These are phyloP conservation scores for Syncephalastrum contaminatum DNA, from an alignment of 371 early-diverging fungal genomes.

Conservation along the genomic window DNA sequence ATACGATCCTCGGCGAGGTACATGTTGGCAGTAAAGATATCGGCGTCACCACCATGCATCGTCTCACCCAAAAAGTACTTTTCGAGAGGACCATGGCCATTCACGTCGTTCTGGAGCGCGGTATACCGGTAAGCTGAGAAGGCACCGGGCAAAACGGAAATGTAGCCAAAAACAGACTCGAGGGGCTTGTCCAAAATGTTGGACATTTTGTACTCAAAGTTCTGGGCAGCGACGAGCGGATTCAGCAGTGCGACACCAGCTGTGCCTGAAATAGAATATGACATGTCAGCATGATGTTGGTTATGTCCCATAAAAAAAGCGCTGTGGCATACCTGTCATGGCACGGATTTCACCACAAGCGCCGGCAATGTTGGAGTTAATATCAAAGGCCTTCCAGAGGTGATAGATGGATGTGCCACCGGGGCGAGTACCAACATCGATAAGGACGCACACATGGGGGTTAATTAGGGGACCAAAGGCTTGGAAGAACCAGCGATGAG, in stretches of 20 bases:
- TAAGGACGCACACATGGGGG: conserved; percentile 89
- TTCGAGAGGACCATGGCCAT: conserved; percentile 76
- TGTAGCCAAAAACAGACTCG: conserved; percentile 96
- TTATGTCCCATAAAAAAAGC: too few species aligned
- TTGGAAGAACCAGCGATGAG: conserved; percentile 97
- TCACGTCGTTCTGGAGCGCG: conserved; percentile 75
- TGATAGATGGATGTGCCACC: conserved; percentile 87
- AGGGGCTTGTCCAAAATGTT: conserved; percentile 97
- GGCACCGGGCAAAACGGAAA: conserved; percentile 95
- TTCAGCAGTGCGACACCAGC: conserved; percentile 72
- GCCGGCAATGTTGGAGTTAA: conserved; percentile 83
- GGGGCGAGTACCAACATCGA: conserved; percentile 95
- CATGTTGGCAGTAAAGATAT: conserved; percentile 77
- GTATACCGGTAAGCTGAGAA: conserved; percentile 94
- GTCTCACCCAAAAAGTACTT: conserved; percentile 94
- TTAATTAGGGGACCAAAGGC: conserved; percentile 85
- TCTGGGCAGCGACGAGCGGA: conserved; percentile 89
- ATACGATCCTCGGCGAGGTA: conserved; percentile 85
- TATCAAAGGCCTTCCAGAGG: conserved; percentile 91
- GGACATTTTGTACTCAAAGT: conserved; percentile 91
- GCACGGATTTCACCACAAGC: conserved; percentile 97
- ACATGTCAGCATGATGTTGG: too few species aligned
- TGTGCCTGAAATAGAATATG: conserved; percentile 42
- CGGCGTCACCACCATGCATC: conserved; percentile 72
- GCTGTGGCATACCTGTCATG: conserved; percentile 58